Conservation (phyloP, 208 protist genomes). For the Crithidia fasciculata region DNA sequence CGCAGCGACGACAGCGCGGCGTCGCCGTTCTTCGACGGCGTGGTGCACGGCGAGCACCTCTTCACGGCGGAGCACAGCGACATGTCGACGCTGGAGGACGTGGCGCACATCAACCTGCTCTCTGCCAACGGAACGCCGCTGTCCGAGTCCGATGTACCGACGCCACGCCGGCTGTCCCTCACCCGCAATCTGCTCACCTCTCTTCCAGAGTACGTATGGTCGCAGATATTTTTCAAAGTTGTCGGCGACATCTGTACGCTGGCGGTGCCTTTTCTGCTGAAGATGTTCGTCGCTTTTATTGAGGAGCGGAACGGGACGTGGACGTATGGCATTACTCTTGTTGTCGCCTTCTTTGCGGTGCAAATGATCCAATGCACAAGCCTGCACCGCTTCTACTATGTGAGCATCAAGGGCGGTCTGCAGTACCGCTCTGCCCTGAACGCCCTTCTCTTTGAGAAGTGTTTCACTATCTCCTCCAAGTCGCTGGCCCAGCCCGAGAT, state of each 20-base stretch:
- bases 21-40: constrained; percentile 42
- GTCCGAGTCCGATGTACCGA: constrained; percentile 16
- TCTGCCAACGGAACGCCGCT: constrained; percentile 7
- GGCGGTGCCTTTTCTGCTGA: constrained; percentile 58
- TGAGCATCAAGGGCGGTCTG: constrained; percentile 53
- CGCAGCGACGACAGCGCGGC: constrained; percentile 19
- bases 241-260: constrained; percentile 54
- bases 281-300: constrained; percentile 45
- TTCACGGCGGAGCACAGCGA: constrained; percentile 28
- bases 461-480: constrained; percentile 45
- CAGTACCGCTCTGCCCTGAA: constrained; percentile 54
- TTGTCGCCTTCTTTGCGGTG: constrained; percentile 36
- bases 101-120: constrained; percentile 34
- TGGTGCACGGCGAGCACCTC: constrained; percentile 50
- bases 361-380: constrained; percentile 36
- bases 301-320: constrained; percentile 17
- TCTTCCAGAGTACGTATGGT: constrained; percentile 40
- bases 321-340: constrained; percentile 42
- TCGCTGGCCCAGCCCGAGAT: constrained; percentile 59
- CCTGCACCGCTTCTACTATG: constrained; percentile 67
- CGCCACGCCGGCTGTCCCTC: constrained; percentile 25
- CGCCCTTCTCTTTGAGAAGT: constrained; percentile 81
- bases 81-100: constrained; percentile 39
- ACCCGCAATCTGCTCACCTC: constrained; percentile 29
- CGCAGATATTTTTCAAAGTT: constrained; percentile 56